Evolutionary conservation across 2,329 filamentous ascomycete species (phyloP), one percentile per base, ranked within the genome.

Genomic region (Talaromyces albobiverticillius): DNA sequence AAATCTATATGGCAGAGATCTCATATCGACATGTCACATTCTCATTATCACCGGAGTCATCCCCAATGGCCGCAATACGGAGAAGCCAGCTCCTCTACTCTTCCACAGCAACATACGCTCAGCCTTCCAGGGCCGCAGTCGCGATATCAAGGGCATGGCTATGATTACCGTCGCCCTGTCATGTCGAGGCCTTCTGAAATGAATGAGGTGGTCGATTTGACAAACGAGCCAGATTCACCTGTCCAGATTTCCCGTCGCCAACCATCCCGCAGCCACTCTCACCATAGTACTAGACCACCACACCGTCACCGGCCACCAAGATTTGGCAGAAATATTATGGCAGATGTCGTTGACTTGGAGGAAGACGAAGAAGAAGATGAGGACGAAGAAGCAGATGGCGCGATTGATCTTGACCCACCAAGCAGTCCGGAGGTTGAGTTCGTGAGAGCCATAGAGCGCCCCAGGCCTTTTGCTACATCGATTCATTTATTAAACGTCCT

Each of bases 161-260:
- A 76, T 42, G 82, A 84, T 58, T 80, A 74, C 57, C 72, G 82
- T 55, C 72, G 79, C 56, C 82, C 82, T 1, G 67, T 73, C 14
- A 71, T 74, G 68, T 73, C 68, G 3, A 71, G 68, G 2, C 51
- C 61, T 16, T 51, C 61, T 20, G 62, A 61, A 11, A 56, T 54
- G 10, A 65, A 67, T 43, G 67, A 73, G 47, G 67, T 77, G 8
- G 78, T 79, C 31, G 76, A 79, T 59, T 62, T 79, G 18, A 79
- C 76, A 14, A 67, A 74, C 22, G 76, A 77, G 7, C 67, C 73
- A 1, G 73, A 75, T 40, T 67, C 65, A n/a, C 68, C 67, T 23
- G 23, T 38, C 22, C 59, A 61, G 40, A 50, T 51, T 42, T 41
- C 51, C 38, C 49, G 43, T 9, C 34, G 46, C 18, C 54, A 41